Evolutionary conservation across 257 asterid species (phyloP).

Genomic region (Scutellaria baicalensis): DNA sequence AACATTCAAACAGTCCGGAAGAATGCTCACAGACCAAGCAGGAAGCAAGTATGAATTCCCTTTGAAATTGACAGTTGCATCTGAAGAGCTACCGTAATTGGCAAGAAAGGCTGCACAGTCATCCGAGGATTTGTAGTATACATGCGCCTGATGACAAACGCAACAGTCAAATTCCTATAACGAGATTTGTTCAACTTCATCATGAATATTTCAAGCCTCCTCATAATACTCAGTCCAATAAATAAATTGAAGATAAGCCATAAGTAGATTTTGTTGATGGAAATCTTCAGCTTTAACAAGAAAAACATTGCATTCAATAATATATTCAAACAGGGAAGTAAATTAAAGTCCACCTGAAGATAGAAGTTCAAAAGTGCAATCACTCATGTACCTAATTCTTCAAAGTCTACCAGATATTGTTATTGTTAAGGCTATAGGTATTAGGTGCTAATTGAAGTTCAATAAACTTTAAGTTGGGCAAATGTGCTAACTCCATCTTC

Average conservation of each 20-base stretch:
- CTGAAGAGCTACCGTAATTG: slow-evolving; percentile 48
- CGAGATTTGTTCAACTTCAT: not conserved
- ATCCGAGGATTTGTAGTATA: slow-evolving; percentile 50
- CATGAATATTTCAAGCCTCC: not conserved
- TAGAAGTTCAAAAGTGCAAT: too few relatives aligned
- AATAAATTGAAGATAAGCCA: not conserved
- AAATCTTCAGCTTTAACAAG: not conserved
- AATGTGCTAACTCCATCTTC: not conserved
- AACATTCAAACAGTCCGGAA: slow-evolving; percentile 69
- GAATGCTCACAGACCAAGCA: slow-evolving; percentile 93
- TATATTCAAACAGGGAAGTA: not conserved
- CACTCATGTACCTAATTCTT: too few relatives aligned
- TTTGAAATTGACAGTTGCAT: slow-evolving; percentile 54
- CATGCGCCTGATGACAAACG: slow-evolving; percentile 53
- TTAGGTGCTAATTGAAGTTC: too few relatives aligned
- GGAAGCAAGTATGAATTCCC: slow-evolving; percentile 64
- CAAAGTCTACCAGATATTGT: too few relatives aligned
- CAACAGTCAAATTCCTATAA: not conserved
- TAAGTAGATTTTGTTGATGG: not conserved
- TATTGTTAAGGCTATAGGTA: too few relatives aligned
- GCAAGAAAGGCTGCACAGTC: slow-evolving; percentile 85
- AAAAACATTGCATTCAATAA: not conserved
- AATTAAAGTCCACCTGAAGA: not conserved
- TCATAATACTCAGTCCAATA: not conserved
- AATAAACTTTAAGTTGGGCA: not conserved